These are phyloP conservation scores for Ensete ventricosum DNA, from an alignment of 176 grass and related monocot species.

Conservation along the genomic window DNA sequence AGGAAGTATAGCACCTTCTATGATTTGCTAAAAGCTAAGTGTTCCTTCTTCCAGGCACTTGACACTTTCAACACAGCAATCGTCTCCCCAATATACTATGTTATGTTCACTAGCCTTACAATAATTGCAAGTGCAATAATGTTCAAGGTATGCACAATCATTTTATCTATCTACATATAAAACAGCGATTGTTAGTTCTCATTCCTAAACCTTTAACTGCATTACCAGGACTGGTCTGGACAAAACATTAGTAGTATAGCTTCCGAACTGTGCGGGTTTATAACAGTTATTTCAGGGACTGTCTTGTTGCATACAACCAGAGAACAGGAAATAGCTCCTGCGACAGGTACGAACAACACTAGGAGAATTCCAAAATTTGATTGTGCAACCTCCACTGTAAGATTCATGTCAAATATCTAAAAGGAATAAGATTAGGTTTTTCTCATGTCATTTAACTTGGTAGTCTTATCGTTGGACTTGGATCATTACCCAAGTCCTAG, in stretches of 20 bases:
- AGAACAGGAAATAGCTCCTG: slow-evolving; percentile 42
- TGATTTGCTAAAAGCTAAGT: too few species aligned
- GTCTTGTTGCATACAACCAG: slow-evolving; percentile 73
- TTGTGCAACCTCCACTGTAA: not conserved
- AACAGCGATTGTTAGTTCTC: not conserved
- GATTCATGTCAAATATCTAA: not conserved
- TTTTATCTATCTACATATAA: not conserved
- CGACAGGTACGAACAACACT: slow-evolving; percentile 32
- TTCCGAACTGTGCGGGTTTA: slow-evolving; percentile 81
- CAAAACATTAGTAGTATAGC: slow-evolving; percentile 73
- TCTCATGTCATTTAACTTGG: not conserved
- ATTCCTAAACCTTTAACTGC: slow-evolving; percentile 17
- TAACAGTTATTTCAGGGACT: slow-evolving; percentile 87
- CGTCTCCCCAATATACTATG: slow-evolving; percentile 92
- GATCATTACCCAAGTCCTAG: too few species aligned
- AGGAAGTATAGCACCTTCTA: not conserved
- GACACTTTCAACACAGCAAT: slow-evolving; percentile 90
- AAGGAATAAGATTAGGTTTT: not conserved
- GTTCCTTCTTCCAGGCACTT: slow-evolving; percentile 40
- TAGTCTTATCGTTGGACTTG: too few species aligned
- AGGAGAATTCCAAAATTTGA: not conserved
- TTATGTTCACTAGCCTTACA: slow-evolving; percentile 90
- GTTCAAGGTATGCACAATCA: slow-evolving; percentile 66
- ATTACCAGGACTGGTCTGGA: slow-evolving; percentile 65
- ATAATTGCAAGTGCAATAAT: slow-evolving; percentile 92